A percentile compares a stretch with the other conserved stretches of the same genome.
Evolutionary conservation across 1,284 basidiomycete genomes (phyloP).

Genomic region (Mycosarcoma mackinlayi): DNA sequence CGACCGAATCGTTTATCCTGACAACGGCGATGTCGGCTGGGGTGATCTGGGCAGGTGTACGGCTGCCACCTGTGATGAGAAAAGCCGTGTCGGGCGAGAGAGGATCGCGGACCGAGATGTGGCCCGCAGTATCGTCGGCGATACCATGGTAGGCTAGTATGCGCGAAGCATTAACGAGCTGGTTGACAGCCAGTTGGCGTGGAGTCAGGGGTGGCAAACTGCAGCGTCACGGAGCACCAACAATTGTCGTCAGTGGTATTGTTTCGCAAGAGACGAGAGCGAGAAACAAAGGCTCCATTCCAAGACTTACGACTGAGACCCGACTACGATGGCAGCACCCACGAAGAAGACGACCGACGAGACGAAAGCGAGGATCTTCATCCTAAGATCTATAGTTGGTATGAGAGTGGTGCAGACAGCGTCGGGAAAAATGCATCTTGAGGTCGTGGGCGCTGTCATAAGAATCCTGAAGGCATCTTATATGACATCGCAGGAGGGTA

Average conservation of each 20-base stretch:
- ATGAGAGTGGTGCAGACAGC: neutral
- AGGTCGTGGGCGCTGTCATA: no score
- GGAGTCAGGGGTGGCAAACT: conserved; percentile 37
- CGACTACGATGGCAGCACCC: neutral
- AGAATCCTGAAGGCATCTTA: conserved; percentile 1
- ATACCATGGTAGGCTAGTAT: conserved; percentile 39
- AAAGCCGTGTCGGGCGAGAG: conserved; percentile 27
- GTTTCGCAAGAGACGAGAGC: no score
- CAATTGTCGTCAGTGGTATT: no score
- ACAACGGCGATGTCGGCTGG: conserved; percentile 45
- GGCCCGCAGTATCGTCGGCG: conserved; percentile 40
- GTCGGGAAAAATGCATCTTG: no score
- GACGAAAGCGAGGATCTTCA: neutral
- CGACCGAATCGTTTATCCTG: conserved; percentile 40
- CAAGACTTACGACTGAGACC: conserved; percentile 15
- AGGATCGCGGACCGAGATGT: conserved; percentile 43
- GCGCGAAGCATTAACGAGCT: conserved; percentile 51
- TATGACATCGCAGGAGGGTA: no score
- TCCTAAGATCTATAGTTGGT: neutral
- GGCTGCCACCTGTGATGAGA: conserved; percentile 30
- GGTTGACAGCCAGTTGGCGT: conserved; percentile 39
- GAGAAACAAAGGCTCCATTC: neutral
- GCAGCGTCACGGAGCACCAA: no score
- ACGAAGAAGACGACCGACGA: neutral
- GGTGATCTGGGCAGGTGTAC: conserved; percentile 23